Evolutionary conservation across 495 filamentous ascomycete genomes (phyloP).

Genomic region (Penicillium soppii): DNA sequence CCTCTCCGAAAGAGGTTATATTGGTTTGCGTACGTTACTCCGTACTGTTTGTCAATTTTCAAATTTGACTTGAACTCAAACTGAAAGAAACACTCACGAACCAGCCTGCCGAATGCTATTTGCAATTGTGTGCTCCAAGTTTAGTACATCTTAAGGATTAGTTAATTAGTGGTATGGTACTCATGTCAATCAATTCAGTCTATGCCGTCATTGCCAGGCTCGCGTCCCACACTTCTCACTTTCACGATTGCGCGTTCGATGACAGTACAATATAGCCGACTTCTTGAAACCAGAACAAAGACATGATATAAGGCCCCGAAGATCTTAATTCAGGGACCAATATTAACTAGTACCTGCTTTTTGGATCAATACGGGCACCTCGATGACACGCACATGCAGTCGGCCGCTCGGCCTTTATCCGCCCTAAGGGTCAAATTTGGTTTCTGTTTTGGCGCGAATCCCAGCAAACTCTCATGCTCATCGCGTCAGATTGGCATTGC

Average conservation of each 20-base stretch:
- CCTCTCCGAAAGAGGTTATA: slow-evolving; percentile 19
- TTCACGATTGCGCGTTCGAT: slow-evolving; percentile 4
- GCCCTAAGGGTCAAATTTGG: slow-evolving; percentile 6
- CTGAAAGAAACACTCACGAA: background rate
- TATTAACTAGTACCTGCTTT: background rate
- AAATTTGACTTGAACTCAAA: background rate
- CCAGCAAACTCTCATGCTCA: slow-evolving; percentile 10
- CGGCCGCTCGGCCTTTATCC: slow-evolving; percentile 18
- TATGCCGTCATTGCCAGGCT: slow-evolving; percentile 28
- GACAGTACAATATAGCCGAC: background rate
- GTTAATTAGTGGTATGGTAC: no score
- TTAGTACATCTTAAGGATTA: no score
- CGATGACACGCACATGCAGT: slow-evolving; percentile 13
- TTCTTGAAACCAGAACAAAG: no score
- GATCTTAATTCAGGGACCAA: background rate
- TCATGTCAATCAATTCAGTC: no score
- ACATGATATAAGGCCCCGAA: no score
- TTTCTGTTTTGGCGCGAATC: slow-evolving; percentile 18
- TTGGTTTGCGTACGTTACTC: slow-evolving; percentile 3
- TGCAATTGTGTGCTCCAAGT: background rate
- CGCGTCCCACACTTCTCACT: slow-evolving; percentile 23
- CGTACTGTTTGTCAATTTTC: no score
- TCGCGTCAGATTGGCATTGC: slow-evolving; percentile 12
- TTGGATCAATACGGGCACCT: background rate
- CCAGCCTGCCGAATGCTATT: background rate